A percentile compares a stretch with the other conserved stretches of the same genome.
Conservation (phyloP, 352 stramenopile genomes). For the Phytophthora pistaciae region DNA sequence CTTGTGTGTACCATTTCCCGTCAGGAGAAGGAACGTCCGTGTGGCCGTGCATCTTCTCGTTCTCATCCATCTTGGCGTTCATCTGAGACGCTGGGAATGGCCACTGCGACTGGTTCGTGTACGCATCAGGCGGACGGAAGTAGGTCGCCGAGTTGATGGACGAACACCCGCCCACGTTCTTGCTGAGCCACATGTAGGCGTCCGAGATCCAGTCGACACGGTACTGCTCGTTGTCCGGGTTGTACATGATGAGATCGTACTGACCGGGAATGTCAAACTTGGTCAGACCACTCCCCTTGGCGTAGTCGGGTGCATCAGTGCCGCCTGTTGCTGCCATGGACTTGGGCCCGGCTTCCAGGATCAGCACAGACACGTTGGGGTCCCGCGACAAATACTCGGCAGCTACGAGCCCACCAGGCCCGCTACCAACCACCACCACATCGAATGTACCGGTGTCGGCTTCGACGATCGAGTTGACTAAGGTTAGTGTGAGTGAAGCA, state of each 20-base stretch:
- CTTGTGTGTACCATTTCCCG: constrained; percentile 61
- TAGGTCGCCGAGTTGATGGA: constrained; percentile 90
- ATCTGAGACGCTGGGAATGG: constrained; percentile 67
- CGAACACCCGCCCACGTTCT: constrained; percentile 82
- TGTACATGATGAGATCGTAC: constrained; percentile 64
- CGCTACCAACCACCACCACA: constrained; percentile 61
- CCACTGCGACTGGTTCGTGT: constrained; percentile 55
- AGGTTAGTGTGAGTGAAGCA: constrained; percentile 4
- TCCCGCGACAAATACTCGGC: constrained; percentile 70
- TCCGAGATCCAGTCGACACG: constrained; percentile 56
- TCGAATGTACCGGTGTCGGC: constrained; percentile 49
- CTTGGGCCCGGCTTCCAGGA: constrained; percentile 62
- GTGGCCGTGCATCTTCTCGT: constrained; percentile 50
- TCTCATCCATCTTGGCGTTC: constrained; percentile 64
- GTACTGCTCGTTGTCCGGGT: constrained; percentile 51
- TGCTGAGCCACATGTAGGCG: constrained; percentile 68
- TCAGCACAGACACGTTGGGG: constrained; percentile 54
- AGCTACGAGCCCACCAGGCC: constrained; percentile 62
- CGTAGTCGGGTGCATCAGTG: constrained; percentile 57
- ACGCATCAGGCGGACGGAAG: constrained; percentile 71
- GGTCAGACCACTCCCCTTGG: constrained; percentile 44
- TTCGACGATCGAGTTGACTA: neutral
- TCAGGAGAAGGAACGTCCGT: constrained; percentile 63
- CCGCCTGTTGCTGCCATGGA: constrained; percentile 60
- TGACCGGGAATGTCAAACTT: constrained; percentile 78